A percentile compares a stretch with the other conserved stretches of the same genome.
These are phyloP conservation scores for Cadophora sp. DNA, from an alignment of 2,329 filamentous ascomycete species.

Conservation along the genomic window DNA sequence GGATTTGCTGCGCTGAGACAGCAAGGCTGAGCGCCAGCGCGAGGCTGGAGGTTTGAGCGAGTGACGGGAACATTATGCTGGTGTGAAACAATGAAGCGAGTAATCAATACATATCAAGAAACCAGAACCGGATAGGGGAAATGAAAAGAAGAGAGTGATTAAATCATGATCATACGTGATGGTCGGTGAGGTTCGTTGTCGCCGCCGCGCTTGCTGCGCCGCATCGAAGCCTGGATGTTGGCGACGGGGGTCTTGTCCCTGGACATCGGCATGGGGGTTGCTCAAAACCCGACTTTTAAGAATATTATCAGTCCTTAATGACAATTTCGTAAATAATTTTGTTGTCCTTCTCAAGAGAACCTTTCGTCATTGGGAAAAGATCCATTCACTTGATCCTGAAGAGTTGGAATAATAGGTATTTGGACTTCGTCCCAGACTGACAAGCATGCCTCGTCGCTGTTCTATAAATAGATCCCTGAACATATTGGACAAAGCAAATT, in stretches of 20 bases:
- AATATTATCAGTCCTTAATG: too few species aligned
- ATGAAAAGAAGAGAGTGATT: not conserved
- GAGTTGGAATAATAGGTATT: too few species aligned
- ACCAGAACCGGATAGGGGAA: not conserved
- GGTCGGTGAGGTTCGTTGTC: constrained; percentile 1
- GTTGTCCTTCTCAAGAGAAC: too few species aligned
- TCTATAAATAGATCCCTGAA: not conserved
- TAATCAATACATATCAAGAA: not conserved
- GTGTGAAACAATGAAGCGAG: not conserved
- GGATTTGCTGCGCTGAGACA: constrained; percentile 2
- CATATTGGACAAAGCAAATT: too few species aligned
- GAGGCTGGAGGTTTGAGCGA: constrained; percentile 8
- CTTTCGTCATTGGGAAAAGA: too few species aligned
- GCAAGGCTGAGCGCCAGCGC: constrained; percentile 12
- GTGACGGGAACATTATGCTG: constrained; percentile 1
- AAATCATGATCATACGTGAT: not conserved
- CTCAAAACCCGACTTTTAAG: too few species aligned
- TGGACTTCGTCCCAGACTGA: too few species aligned
- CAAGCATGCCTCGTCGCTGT: not conserved
- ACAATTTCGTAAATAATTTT: too few species aligned
- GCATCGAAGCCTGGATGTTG: not conserved
- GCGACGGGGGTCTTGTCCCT: not conserved
- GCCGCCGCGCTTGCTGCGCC: constrained; percentile 10
- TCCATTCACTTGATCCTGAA: too few species aligned
- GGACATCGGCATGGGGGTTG: not conserved